Evolutionary conservation across 352 stramenopile genomes (phyloP).

Genomic region (Globisporangium takayamanum): DNA sequence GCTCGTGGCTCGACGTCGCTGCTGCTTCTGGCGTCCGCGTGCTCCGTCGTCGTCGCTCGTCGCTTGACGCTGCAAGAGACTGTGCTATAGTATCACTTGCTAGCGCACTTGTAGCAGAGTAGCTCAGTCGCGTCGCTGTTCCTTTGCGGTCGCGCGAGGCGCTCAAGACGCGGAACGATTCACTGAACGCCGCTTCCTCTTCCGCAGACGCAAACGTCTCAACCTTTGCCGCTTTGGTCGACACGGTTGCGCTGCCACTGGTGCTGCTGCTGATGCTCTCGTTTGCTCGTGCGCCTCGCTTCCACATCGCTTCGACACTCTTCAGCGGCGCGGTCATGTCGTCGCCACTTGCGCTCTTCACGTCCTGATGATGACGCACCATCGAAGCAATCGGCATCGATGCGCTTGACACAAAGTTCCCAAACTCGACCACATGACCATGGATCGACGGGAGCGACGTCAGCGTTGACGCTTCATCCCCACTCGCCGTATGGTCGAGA

Average conservation of each 20-base stretch:
- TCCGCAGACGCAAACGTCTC: constrained; percentile 24
- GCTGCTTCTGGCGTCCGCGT: neutral
- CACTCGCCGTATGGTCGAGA: neutral
- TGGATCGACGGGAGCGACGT: constrained; percentile 17
- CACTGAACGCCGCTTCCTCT: constrained; percentile 25
- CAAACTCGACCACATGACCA: constrained; percentile 22
- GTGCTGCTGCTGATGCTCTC: neutral
- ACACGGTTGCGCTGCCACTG: too few relatives aligned
- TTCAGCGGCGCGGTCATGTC: too few relatives aligned
- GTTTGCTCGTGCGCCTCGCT: constrained; percentile 20
- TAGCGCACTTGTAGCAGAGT: neutral
- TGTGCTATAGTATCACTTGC: neutral
- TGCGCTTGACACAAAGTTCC: constrained; percentile 25
- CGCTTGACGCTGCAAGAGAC: neutral
- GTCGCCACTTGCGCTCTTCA: neutral
- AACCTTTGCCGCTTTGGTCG: neutral
- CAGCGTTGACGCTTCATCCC: constrained; percentile 1
- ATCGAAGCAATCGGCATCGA: neutral
- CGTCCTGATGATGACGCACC: neutral
- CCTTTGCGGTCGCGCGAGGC: constrained; percentile 15
- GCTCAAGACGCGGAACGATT: constrained; percentile 27
- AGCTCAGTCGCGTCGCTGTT: neutral
- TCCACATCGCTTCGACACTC: constrained; percentile 44
- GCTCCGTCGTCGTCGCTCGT: neutral
- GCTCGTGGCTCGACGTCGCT: neutral